These are phyloP conservation scores for Trifolium subterraneum DNA, from an alignment of 306 rosid genomes.

Conservation along the genomic window DNA sequence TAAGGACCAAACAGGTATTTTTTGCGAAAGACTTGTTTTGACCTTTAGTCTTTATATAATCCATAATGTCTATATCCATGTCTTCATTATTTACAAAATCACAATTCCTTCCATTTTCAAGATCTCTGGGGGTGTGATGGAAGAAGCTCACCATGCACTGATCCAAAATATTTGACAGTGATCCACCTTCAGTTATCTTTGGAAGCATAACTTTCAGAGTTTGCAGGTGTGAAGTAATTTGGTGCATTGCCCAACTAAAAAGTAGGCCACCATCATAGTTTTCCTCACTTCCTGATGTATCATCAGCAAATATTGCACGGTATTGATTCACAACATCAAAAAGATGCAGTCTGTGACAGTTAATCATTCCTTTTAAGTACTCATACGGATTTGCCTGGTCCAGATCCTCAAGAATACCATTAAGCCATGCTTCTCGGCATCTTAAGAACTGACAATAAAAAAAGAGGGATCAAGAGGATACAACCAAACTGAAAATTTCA, in stretches of 20 bases:
- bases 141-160: constrained; percentile 90
- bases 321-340: constrained; percentile 98
- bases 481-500: constrained; percentile 30
- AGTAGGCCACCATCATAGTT: constrained; percentile 97
- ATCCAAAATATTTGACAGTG: constrained; percentile 90
- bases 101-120: constrained; percentile 33
- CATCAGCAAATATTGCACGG: constrained; percentile 97
- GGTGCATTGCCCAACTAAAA: constrained; percentile 99
- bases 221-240: constrained; percentile 82
- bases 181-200: constrained; percentile 94
- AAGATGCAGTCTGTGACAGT: constrained; percentile 96
- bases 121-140: constrained; percentile 8
- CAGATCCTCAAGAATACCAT: constrained; percentile 93
- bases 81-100: constrained; percentile 14
- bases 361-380: constrained; percentile 87
- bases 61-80: constrained; percentile 30
- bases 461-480: constrained; percentile 29
- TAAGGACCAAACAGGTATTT: background rate
- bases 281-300: constrained; percentile 96
- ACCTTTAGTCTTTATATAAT: background rate
- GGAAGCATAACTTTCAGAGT: constrained; percentile 89
- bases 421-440: constrained; percentile 98
- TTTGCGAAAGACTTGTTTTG: background rate
- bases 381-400: constrained; percentile 89
- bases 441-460: constrained; percentile 76